phyloP scores from a whole-genome alignment of 2,329 filamentous ascomycete genomes.

The Fusarium redolens region DNA sequence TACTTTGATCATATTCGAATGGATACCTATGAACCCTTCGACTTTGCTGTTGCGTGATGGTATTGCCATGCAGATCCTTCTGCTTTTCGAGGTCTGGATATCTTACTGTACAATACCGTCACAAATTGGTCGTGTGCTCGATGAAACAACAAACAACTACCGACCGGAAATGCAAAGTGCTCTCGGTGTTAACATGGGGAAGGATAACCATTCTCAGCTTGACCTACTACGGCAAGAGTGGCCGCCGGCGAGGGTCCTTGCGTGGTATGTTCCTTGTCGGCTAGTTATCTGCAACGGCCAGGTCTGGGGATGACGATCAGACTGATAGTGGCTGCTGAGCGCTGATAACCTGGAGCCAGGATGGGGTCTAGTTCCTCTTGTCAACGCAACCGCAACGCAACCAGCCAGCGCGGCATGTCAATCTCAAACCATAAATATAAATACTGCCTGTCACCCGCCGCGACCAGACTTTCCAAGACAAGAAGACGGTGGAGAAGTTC shows the following conservation, averaged over 20 bases:
- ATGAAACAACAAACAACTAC: slow-evolving; percentile 14
- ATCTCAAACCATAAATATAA: slow-evolving; percentile 36
- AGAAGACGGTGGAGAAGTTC: slow-evolving; percentile 32
- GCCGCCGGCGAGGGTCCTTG: slow-evolving; percentile 39
- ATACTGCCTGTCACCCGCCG: slow-evolving; percentile 31
- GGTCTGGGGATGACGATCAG: slow-evolving; percentile 38
- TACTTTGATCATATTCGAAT: background rate
- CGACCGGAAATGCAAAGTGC: slow-evolving; percentile 27
- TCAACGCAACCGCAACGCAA: background rate
- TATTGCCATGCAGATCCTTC: background rate
- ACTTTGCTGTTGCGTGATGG: background rate
- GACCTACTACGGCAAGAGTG: slow-evolving; percentile 23
- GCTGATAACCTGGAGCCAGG: slow-evolving; percentile 20
- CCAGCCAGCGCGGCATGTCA: slow-evolving; percentile 1
- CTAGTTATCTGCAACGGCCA: slow-evolving; percentile 39
- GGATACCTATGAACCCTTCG: background rate
- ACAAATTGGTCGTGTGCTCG: background rate
- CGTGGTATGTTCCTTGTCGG: slow-evolving; percentile 23
- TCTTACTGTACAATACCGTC: background rate
- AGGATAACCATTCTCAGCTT: slow-evolving; percentile 11
- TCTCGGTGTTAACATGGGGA: slow-evolving; percentile 6
- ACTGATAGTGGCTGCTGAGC: slow-evolving; percentile 30
- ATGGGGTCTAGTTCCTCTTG: slow-evolving; percentile 12
- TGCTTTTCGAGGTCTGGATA: background rate
- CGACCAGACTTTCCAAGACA: slow-evolving; percentile 12